These are phyloP conservation scores for Phytophthora sp. DNA, from an alignment of 352 stramenopile species.

Conservation along the genomic window DNA sequence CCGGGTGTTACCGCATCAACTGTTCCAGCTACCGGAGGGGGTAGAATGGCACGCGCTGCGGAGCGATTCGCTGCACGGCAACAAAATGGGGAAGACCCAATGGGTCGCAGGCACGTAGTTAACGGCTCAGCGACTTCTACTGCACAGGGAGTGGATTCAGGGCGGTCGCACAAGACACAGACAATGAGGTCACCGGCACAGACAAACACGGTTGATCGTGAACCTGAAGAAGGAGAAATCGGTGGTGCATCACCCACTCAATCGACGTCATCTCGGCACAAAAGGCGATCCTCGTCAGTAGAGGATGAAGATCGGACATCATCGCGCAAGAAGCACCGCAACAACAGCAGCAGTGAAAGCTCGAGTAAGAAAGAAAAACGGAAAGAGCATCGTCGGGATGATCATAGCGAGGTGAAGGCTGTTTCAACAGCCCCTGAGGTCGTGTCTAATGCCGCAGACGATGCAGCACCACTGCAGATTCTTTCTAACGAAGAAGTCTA, in stretches of 20 bases:
- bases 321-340: constrained; percentile 42
- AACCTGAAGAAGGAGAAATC: constrained; percentile 67
- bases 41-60: constrained; percentile 67
- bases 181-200: constrained; percentile 21
- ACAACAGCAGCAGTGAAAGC: constrained; percentile 33
- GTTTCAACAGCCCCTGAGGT: constrained; percentile 4
- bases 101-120: constrained; percentile 9
- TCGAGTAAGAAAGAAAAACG: constrained; percentile 43
- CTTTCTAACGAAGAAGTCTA: constrained; percentile 59
- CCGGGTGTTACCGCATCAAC: constrained; percentile 37
- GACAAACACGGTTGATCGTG: constrained; percentile 26
- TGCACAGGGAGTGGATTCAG: constrained; percentile 28
- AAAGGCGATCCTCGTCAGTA: constrained; percentile 41
- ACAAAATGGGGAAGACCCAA: constrained; percentile 32
- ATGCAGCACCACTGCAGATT: constrained; percentile 19
- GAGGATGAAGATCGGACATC: constrained; percentile 29
- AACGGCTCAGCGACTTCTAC: constrained; percentile 25
- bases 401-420: constrained; percentile 13
- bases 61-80: constrained; percentile 65
- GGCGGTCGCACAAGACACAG: constrained; percentile 44
- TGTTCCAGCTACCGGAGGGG: constrained; percentile 41
- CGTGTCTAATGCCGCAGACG: constrained; percentile 18
- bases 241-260: constrained; percentile 32
- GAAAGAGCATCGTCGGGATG: constrained; percentile 23
- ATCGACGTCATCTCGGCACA: constrained; percentile 39